These are phyloP conservation scores for Theileria equi DNA, from an alignment of 169 alveolate genomes.

Conservation along the genomic window DNA sequence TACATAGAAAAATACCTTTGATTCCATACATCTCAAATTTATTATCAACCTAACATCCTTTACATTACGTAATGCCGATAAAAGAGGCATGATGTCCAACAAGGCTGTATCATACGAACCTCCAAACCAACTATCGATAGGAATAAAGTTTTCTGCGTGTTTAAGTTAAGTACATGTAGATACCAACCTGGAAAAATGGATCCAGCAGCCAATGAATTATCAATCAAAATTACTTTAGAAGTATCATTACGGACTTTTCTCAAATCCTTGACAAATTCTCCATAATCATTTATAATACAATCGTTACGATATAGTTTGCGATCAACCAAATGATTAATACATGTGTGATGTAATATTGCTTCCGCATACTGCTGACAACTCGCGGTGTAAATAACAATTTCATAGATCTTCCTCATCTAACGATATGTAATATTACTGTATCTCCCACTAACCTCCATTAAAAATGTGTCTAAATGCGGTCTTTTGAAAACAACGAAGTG, in stretches of 20 bases:
- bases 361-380: constrained; percentile 59
- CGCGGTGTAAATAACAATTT: constrained; percentile 64
- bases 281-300: constrained; percentile 42
- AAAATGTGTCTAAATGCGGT: constrained; percentile 67
- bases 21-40: no score
- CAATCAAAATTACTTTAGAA: constrained; percentile 61
- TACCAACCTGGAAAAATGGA: constrained; percentile 28
- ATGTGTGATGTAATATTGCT: constrained; percentile 56
- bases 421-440: not conserved
- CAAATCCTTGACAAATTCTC: constrained; percentile 52
- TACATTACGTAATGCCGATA: constrained; percentile 63
- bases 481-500: constrained; percentile 58
- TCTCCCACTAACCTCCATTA: constrained; percentile 30
- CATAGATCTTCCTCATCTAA: constrained; percentile 54
- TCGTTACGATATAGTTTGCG: constrained; percentile 66
- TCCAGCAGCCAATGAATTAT: constrained; percentile 45
- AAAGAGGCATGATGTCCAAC: constrained; percentile 73
- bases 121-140: constrained; percentile 77
- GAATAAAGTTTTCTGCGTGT: constrained; percentile 64
- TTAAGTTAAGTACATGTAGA: not conserved
- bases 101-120: constrained; percentile 69
- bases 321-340: constrained; percentile 64
- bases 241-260: constrained; percentile 55
- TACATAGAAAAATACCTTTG: no score
- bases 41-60: constrained; percentile 65